A percentile compares a stretch with the other conserved stretches of the same genome.
Conservation (phyloP, 169 alveolate species). For the Gregarina niphandrodes region DNA sequence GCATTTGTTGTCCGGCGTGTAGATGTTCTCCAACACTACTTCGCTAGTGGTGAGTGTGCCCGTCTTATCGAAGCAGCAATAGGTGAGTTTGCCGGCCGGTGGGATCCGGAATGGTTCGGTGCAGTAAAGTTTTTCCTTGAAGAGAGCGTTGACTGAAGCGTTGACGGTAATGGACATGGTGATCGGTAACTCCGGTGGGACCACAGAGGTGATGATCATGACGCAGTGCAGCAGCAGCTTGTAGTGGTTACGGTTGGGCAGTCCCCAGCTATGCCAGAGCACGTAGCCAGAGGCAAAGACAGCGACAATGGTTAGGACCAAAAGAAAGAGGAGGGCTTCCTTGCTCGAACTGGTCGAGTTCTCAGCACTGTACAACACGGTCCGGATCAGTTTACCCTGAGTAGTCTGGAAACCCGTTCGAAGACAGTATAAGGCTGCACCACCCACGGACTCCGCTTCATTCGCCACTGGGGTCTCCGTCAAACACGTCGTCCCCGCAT, state of each 20-base stretch:
- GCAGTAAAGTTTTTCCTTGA: slow-evolving; percentile 71
- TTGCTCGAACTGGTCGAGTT: slow-evolving; percentile 26
- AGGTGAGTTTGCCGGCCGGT: slow-evolving; percentile 47
- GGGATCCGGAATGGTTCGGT: slow-evolving; percentile 95
- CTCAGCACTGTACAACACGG: slow-evolving; percentile 57
- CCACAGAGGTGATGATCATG: slow-evolving; percentile 85
- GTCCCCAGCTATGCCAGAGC: slow-evolving; percentile 34
- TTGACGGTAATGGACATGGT: slow-evolving; percentile 86
- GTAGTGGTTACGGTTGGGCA: slow-evolving; percentile 17
- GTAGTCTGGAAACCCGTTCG: slow-evolving; percentile 42
- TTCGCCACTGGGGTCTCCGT: not conserved
- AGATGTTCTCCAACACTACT: slow-evolving; percentile 46
- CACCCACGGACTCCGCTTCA: too few species aligned
- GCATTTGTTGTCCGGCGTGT: too few species aligned
- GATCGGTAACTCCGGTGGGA: slow-evolving; percentile 97
- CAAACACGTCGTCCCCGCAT: slow-evolving; percentile 34
- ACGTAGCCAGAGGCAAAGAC: slow-evolving; percentile 69
- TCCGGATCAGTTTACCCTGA: slow-evolving; percentile 75
- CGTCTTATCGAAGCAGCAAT: slow-evolving; percentile 86
- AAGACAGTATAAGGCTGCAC: slow-evolving; percentile 14
- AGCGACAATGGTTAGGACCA: slow-evolving; percentile 66
- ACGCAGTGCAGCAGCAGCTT: slow-evolving; percentile 71
- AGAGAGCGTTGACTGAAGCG: slow-evolving; percentile 60
- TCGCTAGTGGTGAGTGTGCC: slow-evolving; percentile 87
- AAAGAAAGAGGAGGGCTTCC: slow-evolving; percentile 72